Evolutionary conservation across 1,284 basidiomycete genomes (phyloP), one percentile per base, ranked within the genome.

Genomic region (Flammula alnicola): DNA sequence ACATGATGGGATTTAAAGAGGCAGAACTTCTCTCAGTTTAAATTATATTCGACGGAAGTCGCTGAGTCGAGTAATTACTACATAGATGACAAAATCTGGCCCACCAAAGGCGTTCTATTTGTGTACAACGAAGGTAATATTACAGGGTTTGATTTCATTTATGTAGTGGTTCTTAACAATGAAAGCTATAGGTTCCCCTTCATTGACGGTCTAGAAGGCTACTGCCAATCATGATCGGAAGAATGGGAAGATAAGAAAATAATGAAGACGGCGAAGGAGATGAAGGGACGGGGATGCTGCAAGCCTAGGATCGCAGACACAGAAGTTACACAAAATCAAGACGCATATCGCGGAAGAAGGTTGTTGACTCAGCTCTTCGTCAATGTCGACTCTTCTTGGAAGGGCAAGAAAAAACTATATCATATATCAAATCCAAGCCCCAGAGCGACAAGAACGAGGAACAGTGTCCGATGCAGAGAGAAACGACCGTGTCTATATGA

Each of bases 201-300:
- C 36, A 22, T 26, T 32, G 37, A 35, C 14, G 20, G 37, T 40
- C 44, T 27, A 50, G 45, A 54, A 47, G 48, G 33, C 30, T 43
- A 47, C 26, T 43, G 44, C 44, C 44, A 54, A 50, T 49, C 44
- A 50, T 19, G 40, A 47, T 45, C 44, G 41, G 47, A 48, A 48
- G 39, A 8, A 32, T 16, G 14, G 23, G n/a, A 42, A 19, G n/a
- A 42, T 29, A 39, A 44, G 16, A 40, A 47, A 11, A 9, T 14
- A 17, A 44, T 25, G 22, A 40, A 46, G 30, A 19, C n/a, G 29
- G 31, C 12, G 31, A 30, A 35, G 31, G 31, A 32, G 22, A 9
- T 10, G 40, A 14, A 33, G 48, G 47, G 36, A 45, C 14, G 39
- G 40, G 20, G 41, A 33, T 33, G 5, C 8, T 17, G 36, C 19